A percentile compares a stretch with the other conserved stretches of the same genome.
These are phyloP conservation scores for Pichia sp. DNA, from an alignment of 1,139 yeast genomes.

Conservation along the genomic window DNA sequence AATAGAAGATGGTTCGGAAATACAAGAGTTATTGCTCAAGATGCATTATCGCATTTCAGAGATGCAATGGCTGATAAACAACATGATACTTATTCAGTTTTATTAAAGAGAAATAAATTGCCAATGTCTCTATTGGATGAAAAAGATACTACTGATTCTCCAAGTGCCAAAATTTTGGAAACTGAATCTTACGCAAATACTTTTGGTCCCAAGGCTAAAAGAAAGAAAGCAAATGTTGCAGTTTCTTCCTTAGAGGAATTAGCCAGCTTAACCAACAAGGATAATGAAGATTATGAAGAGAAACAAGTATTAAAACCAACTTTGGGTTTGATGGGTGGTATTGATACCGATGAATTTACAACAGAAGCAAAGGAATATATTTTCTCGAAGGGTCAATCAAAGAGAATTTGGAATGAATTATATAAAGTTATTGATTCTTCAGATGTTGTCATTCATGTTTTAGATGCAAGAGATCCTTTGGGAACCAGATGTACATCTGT, in stretches of 20 bases:
- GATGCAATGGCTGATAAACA: slow-evolving; percentile 88
- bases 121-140: slow-evolving; percentile 96
- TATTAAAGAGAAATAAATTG: slow-evolving; percentile 80
- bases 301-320: slow-evolving; percentile 68
- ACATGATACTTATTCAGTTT: slow-evolving; percentile 81
- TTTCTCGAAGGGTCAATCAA: slow-evolving; percentile 94
- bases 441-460: slow-evolving; percentile 91
- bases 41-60: slow-evolving; percentile 89
- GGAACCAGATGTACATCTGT: slow-evolving; percentile 94
- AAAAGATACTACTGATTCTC: slow-evolving; percentile 57
- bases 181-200: slow-evolving; percentile 79
- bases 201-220: slow-evolving; percentile 92
- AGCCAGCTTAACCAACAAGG: slow-evolving; percentile 55
- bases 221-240: slow-evolving; percentile 76
- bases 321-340: slow-evolving; percentile 73
- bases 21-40: slow-evolving; percentile 95
- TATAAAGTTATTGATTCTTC: slow-evolving; percentile 96
- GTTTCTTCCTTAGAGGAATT: slow-evolving; percentile 79
- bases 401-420: slow-evolving; percentile 96
- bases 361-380: slow-evolving; percentile 92
- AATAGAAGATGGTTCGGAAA: slow-evolving; percentile 97
- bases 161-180: slow-evolving; percentile 75
- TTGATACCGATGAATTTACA: slow-evolving; percentile 65
- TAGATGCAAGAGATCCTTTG: slow-evolving; percentile 95
- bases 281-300: slow-evolving; percentile 60